A percentile compares a stretch with the other conserved stretches of the same genome.
Evolutionary conservation across 139 green algal species (phyloP).

Genomic region (Chlorella vulgaris): DNA sequence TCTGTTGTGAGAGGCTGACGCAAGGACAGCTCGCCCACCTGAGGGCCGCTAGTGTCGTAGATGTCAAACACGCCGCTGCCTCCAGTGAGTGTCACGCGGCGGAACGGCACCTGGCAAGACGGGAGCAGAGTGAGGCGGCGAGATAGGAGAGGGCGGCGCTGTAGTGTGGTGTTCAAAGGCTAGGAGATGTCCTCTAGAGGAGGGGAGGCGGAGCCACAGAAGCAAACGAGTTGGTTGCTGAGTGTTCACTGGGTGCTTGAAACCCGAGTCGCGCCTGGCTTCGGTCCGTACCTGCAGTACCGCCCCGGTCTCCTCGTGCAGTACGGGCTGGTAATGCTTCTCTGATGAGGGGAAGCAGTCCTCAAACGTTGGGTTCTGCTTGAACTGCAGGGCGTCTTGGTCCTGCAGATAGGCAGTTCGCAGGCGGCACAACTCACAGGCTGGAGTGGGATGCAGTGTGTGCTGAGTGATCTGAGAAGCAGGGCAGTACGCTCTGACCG

Average conservation of each 20-base stretch:
- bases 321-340: slow-evolving; percentile 76
- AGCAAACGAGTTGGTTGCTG: no score
- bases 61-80: slow-evolving; percentile 82
- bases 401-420: neutral
- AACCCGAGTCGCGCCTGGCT: no score
- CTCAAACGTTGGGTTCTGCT: slow-evolving; percentile 73
- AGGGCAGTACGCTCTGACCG: no score
- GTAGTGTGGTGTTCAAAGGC: neutral
- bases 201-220: no score
- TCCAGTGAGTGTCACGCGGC: slow-evolving; percentile 80
- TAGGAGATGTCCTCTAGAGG: neutral
- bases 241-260: no score
- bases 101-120: slow-evolving; percentile 90
- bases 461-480: no score
- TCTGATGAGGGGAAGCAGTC: slow-evolving; percentile 84
- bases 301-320: slow-evolving; percentile 56
- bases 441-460: no score
- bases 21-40: no score
- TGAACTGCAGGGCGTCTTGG: slow-evolving; percentile 49
- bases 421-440: no score
- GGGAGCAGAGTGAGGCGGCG: slow-evolving; percentile 6
- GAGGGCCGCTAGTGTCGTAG: slow-evolving; percentile 91
- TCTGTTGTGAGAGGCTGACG: no score
- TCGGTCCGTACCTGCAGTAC: slow-evolving; percentile 47
- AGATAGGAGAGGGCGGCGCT: neutral